Conservation (phyloP, 208 protist species). For the Trichomonas vaginalis region DNA sequence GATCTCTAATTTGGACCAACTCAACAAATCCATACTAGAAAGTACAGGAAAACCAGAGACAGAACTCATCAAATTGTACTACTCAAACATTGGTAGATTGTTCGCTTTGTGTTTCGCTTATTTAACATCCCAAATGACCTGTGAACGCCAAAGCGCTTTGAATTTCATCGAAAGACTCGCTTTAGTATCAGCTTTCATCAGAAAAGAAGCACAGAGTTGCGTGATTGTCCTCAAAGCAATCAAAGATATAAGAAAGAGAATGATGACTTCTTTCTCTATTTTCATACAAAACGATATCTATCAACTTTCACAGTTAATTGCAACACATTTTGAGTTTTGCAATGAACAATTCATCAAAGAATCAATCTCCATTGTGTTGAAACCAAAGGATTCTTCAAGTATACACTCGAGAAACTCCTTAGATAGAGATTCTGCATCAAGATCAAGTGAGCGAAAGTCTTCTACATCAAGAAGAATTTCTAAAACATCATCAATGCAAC, state of each 20-base stretch:
- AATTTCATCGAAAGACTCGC: neutral
- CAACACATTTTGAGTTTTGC: neutral
- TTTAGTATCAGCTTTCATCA: neutral
- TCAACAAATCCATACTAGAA: neutral
- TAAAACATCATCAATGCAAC: neutral
- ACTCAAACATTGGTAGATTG: neutral
- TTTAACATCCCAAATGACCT: neutral
- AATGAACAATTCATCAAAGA: neutral
- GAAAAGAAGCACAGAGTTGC: neutral
- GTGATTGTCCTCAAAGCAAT: neutral
- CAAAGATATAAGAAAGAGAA: neutral
- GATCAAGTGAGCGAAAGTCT: too few species aligned
- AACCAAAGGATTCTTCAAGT: neutral
- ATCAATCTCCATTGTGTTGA: neutral
- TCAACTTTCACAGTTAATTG: neutral
- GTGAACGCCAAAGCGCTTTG: neutral
- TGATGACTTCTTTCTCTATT: neutral
- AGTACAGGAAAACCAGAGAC: neutral
- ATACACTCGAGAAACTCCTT: neutral
- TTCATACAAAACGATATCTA: neutral
- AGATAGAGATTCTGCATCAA: neutral
- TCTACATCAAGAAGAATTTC: neutral
- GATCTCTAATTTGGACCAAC: neutral
- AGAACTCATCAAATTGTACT: neutral
- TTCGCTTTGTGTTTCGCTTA: neutral